Evolutionary conservation across 305 asterid species (phyloP).

Genomic region (Caryopteris hybrid): DNA sequence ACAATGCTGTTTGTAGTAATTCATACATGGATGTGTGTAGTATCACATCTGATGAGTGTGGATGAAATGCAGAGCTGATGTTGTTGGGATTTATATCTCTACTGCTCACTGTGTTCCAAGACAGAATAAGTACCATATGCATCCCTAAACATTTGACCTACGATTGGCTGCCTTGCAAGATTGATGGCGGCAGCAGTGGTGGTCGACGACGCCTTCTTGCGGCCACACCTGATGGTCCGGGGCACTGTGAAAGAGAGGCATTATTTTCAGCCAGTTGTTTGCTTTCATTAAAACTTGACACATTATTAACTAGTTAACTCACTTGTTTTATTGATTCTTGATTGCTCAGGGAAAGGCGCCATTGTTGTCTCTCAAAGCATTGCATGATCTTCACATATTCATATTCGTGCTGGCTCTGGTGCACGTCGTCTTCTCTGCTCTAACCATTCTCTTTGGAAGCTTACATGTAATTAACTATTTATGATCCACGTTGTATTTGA

Average conservation of each 20-base stretch:
- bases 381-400: slow-evolving; percentile 74
- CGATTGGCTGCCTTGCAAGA: slow-evolving; percentile 55
- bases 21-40: not conserved
- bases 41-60: not conserved
- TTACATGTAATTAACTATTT: slow-evolving; percentile 28
- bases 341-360: slow-evolving; percentile 49
- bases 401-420: slow-evolving; percentile 63
- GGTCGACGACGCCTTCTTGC: slow-evolving; percentile 17
- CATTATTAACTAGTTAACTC: no score
- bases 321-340: not conserved
- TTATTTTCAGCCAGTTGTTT: not conserved
- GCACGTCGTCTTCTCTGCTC: slow-evolving; percentile 57
- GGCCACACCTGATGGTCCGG: slow-evolving; percentile 11
- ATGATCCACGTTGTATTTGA: not conserved
- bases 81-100: slow-evolving; percentile 78
- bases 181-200: not conserved
- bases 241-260: slow-evolving; percentile 41
- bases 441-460: slow-evolving; percentile 51
- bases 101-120: slow-evolving; percentile 45
- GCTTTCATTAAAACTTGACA: no score
- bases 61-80: slow-evolving; percentile 53
- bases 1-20: no score
- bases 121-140: slow-evolving; percentile 41
- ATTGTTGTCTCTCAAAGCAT: slow-evolving; percentile 43
- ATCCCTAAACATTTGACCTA: slow-evolving; percentile 34